Percentiles rank a stretch among this genome's conserved stretches.
Conservation (phyloP, 352 stramenopile species). For the Elongisporangium senticosum region DNA sequence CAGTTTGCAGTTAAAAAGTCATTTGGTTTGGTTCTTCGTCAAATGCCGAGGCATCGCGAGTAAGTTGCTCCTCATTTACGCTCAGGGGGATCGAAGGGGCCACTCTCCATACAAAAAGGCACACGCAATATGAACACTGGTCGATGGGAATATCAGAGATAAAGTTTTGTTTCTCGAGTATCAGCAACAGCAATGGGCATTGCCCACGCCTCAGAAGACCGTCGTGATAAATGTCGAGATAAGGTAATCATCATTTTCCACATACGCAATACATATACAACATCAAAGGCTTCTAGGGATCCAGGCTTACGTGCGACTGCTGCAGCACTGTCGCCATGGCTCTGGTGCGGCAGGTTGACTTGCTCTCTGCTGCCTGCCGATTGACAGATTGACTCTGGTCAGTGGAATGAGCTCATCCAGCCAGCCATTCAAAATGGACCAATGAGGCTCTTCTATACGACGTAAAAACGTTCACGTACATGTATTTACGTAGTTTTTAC, state of each 20-base stretch:
- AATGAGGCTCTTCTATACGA: neutral
- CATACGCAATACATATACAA: conserved; percentile 15
- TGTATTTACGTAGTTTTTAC: conserved; percentile 13
- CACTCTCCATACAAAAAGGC: no score
- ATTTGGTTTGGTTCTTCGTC: conserved; percentile 65
- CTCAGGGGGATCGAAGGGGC: no score
- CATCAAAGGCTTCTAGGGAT: neutral
- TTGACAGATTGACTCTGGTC: neutral
- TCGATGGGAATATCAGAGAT: conserved; percentile 65
- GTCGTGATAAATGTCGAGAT: conserved; percentile 88
- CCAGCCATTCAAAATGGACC: conserved; percentile 1
- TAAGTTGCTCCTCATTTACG: conserved; percentile 64
- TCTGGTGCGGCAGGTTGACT: neutral
- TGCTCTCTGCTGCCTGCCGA: conserved; percentile 9
- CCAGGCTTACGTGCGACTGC: neutral
- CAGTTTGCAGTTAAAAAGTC: conserved; percentile 87
- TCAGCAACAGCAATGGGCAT: conserved; percentile 54
- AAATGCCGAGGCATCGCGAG: conserved; percentile 84
- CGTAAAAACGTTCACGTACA: conserved; percentile 9
- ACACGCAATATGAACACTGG: conserved; percentile 11
- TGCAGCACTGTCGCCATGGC: neutral
- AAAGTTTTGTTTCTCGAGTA: conserved; percentile 82
- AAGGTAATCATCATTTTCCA: conserved; percentile 82
- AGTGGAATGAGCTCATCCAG: neutral
- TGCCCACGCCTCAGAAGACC: conserved; percentile 73